These are phyloP conservation scores for Podospora didyma DNA, from an alignment of 495 filamentous ascomycete genomes.

Conservation along the genomic window DNA sequence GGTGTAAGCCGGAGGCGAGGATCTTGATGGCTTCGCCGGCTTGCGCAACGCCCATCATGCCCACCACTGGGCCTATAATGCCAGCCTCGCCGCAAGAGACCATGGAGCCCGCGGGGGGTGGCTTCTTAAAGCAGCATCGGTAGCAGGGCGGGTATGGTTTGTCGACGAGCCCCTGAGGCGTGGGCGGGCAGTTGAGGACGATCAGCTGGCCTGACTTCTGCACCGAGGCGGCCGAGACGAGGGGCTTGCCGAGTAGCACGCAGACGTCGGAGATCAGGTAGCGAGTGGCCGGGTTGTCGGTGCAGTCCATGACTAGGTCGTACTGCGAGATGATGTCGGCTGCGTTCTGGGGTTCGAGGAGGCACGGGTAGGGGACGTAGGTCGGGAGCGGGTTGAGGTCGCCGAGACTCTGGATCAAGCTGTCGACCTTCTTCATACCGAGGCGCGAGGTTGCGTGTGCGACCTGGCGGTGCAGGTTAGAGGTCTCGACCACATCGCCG, in stretches of 20 bases:
- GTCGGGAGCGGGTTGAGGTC: constrained; percentile 64
- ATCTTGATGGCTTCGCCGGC: constrained; percentile 87
- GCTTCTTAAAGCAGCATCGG: constrained; percentile 84
- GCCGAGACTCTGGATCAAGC: constrained; percentile 62
- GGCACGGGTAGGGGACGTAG: constrained; percentile 56
- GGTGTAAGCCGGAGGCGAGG: constrained; percentile 43
- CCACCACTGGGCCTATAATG: constrained; percentile 88
- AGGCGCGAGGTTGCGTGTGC: constrained; percentile 67
- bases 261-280: constrained; percentile 91
- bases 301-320: constrained; percentile 89
- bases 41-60: constrained; percentile 89
- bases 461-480: constrained; percentile 92
- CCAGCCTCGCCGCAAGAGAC: constrained; percentile 87
- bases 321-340: constrained; percentile 60
- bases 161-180: constrained; percentile 32
- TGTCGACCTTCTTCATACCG: constrained; percentile 78
- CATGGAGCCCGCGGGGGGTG: constrained; percentile 74
- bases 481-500: constrained; percentile 80
- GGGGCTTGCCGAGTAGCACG: constrained; percentile 69
- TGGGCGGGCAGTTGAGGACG: constrained; percentile 67
- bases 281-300: constrained; percentile 84
- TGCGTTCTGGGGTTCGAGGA: constrained; percentile 62
- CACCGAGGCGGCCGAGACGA: constrained; percentile 85
- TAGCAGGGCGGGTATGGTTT: constrained; percentile 70
- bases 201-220: constrained; percentile 86